phyloP scores from a whole-genome alignment of 2,329 filamentous ascomycete species.

The Sclerotinia sclerotiorum region DNA sequence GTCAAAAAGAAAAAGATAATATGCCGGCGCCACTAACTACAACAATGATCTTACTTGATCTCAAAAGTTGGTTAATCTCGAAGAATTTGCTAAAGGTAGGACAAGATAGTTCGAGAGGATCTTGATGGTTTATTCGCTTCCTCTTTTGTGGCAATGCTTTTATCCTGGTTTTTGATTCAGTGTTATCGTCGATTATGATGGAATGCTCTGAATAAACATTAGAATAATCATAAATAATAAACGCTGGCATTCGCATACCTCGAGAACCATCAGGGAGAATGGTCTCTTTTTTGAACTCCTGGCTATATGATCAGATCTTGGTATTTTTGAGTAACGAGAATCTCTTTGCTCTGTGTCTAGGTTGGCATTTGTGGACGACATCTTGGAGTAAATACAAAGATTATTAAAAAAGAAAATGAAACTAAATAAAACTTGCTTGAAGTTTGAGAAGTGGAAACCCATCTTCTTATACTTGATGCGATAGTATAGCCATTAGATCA shows the following conservation, averaged over 20 bases:
- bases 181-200: conserved; percentile 5
- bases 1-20: too few relatives aligned
- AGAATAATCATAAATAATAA: conserved; percentile 18
- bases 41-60: conserved; percentile 32
- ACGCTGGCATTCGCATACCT: not conserved
- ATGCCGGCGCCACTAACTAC: conserved; percentile 31
- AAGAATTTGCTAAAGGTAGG: conserved; percentile 14
- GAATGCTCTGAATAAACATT: conserved; percentile 9
- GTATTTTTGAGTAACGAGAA: conserved; percentile 14
- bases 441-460: too few relatives aligned
- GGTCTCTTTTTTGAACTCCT: conserved; percentile 13
- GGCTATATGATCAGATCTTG: conserved; percentile 4
- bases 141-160: conserved; percentile 6
- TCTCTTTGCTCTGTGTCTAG: not conserved
- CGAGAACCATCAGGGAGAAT: conserved; percentile 4
- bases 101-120: conserved; percentile 9
- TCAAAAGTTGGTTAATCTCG: conserved; percentile 26
- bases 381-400: conserved; percentile 15
- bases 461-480: too few relatives aligned
- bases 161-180: conserved; percentile 4
- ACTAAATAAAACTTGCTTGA: not conserved
- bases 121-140: not conserved
- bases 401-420: not conserved
- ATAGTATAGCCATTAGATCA: too few relatives aligned
- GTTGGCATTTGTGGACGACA: not conserved